Evolutionary conservation across 257 asterid species (phyloP).

Genomic region (Perilla frutescens): DNA sequence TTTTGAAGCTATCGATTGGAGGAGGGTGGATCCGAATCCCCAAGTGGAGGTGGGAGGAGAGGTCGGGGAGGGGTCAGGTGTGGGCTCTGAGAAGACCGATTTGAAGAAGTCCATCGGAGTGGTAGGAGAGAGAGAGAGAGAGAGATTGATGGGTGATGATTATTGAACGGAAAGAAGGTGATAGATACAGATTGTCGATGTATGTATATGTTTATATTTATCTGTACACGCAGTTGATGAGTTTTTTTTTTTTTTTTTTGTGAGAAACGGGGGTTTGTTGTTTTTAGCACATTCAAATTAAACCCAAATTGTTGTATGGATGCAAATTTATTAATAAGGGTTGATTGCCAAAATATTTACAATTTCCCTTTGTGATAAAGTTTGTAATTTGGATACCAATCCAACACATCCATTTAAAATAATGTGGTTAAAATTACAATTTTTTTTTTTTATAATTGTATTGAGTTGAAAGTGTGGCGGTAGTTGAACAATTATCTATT

Average conservation of each 20-base stretch:
- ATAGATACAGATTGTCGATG: slow-evolving; percentile 22
- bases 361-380: too few species aligned
- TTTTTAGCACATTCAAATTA: too few species aligned
- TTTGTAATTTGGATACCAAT: too few species aligned
- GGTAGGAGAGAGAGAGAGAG: not conserved
- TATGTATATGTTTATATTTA: not conserved
- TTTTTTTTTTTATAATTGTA: too few species aligned
- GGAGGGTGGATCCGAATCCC: slow-evolving; percentile 66
- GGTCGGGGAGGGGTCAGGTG: slow-evolving; percentile 41
- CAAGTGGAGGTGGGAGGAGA: slow-evolving; percentile 51
- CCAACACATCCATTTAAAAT: too few species aligned
- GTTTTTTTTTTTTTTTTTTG: not conserved
- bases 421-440: too few species aligned
- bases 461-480: too few species aligned
- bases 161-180: slow-evolving; percentile 24
- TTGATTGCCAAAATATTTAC: too few species aligned
- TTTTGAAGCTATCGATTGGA: slow-evolving; percentile 67
- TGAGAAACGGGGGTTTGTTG: too few species aligned
- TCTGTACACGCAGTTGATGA: not conserved
- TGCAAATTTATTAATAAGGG: too few species aligned
- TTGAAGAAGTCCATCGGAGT: slow-evolving; percentile 76
- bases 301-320: too few species aligned
- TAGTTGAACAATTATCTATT: too few species aligned
- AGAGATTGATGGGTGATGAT: slow-evolving; percentile 21
- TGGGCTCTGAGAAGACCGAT: slow-evolving; percentile 72